Conservation (phyloP, 129 eudicot species). For the Sambucus nigra region DNA sequence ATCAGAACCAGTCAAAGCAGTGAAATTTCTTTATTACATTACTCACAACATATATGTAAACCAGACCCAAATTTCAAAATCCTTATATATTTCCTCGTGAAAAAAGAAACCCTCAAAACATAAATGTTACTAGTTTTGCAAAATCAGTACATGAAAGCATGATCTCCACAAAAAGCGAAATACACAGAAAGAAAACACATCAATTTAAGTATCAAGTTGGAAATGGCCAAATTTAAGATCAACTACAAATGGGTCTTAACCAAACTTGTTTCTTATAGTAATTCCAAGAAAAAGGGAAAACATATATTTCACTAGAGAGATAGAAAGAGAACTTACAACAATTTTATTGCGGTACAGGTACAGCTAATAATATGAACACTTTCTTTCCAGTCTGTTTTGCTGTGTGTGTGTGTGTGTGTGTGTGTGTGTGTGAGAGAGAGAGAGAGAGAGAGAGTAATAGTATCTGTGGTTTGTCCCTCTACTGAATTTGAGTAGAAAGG, state of each 20-base stretch:
- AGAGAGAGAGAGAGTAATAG: too few relatives aligned
- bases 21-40: not conserved
- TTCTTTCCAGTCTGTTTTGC: not conserved
- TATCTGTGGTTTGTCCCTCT: too few relatives aligned
- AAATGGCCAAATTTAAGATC: not conserved
- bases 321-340: slow-evolving; percentile 7
- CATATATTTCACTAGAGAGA: not conserved
- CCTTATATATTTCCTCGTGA: slow-evolving; percentile 4
- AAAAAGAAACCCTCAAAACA: slow-evolving; percentile 22
- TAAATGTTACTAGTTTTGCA: not conserved
- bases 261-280: too few relatives aligned
- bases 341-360: not conserved
- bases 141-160: slow-evolving; percentile 11
- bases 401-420: not conserved
- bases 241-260: too few relatives aligned
- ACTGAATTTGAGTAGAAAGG: not conserved
- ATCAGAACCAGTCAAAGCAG: slow-evolving; percentile 36
- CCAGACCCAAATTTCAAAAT: slow-evolving; percentile 8
- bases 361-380: not conserved
- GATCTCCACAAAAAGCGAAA: not conserved
- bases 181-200: not conserved
- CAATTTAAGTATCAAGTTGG: not conserved
- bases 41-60: not conserved
- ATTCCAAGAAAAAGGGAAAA: not conserved
- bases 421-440: too few relatives aligned